These are phyloP conservation scores for Physcomitrellopsis africana DNA, from an alignment of 225 moss, liverwort and hornwort genomes.

Conservation along the genomic window DNA sequence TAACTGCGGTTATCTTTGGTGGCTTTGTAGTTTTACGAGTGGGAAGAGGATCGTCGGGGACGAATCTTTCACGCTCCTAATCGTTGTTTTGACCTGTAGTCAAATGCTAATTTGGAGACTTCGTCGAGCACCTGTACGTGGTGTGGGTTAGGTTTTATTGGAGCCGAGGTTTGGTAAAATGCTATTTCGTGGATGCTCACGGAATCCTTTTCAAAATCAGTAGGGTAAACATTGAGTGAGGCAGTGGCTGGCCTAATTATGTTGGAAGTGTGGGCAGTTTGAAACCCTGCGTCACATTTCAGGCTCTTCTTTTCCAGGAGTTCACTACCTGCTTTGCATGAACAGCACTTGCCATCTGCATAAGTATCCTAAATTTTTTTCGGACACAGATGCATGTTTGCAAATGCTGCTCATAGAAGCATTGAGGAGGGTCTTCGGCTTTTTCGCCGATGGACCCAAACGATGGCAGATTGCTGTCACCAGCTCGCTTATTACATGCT, in stretches of 20 bases:
- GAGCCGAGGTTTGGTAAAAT: not conserved
- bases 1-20: slow-evolving; percentile 3
- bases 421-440: slow-evolving; percentile 4
- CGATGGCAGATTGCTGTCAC: not conserved
- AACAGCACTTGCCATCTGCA: slow-evolving; percentile 44
- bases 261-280: slow-evolving; percentile 5
- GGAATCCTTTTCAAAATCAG: not conserved
- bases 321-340: slow-evolving; percentile 30
- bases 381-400: slow-evolving; percentile 28
- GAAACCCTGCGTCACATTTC: not conserved
- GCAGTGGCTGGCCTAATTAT: slow-evolving; percentile 6
- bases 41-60: not conserved
- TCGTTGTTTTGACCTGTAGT: slow-evolving; percentile 12
- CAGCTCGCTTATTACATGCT: slow-evolving; percentile 3
- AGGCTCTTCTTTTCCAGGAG: slow-evolving; percentile 10
- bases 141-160: slow-evolving; percentile 36
- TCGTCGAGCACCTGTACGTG: slow-evolving; percentile 1
- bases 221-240: not conserved
- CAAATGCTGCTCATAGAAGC: slow-evolving; percentile 41
- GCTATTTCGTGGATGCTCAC: not conserved
- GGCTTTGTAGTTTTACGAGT: slow-evolving; percentile 6
- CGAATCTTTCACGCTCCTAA: not conserved
- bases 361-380: slow-evolving; percentile 19
- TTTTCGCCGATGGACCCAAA: slow-evolving; percentile 9
- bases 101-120: slow-evolving; percentile 8